These are phyloP conservation scores for Arthrobotrys sphaeroides DNA, from an alignment of 2,329 filamentous ascomycete species.

Conservation along the genomic window DNA sequence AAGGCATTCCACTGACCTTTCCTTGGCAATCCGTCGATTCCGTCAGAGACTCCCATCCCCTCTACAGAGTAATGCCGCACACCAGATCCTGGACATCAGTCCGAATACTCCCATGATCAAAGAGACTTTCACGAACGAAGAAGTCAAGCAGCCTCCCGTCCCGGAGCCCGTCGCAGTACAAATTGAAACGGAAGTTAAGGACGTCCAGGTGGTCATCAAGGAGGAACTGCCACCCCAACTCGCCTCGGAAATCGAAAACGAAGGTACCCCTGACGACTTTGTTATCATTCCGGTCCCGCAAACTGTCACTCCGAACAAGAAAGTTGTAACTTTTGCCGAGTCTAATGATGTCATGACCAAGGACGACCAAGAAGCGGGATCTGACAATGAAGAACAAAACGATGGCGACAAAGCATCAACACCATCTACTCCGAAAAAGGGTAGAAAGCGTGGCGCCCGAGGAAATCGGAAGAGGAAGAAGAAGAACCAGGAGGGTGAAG, in stretches of 20 bases:
- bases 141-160: conserved; percentile 21
- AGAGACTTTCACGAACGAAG: conserved; percentile 38
- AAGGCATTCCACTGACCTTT: conserved; percentile 40
- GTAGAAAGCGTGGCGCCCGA: conserved; percentile 58
- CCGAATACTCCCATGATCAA: conserved; percentile 50
- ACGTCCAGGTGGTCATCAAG: conserved; percentile 42
- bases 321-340: conserved; percentile 36
- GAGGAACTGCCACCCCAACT: conserved; percentile 45
- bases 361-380: conserved; percentile 27
- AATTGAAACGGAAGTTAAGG: conserved; percentile 31
- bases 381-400: conserved; percentile 34
- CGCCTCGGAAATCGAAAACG: conserved; percentile 30
- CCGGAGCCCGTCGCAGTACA: conserved; percentile 29
- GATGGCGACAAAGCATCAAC: conserved; percentile 50
- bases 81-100: conserved; percentile 32
- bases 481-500: conserved; percentile 51
- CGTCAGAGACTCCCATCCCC: conserved; percentile 23
- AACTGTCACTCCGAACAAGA: conserved; percentile 37
- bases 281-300: conserved; percentile 40
- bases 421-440: conserved; percentile 50
- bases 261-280: conserved; percentile 32
- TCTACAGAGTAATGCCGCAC: conserved; percentile 17
- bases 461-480: conserved; percentile 57
- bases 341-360: conserved; percentile 1
- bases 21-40: conserved; percentile 31